phyloP scores from a whole-genome alignment of 331 rosid genomes.

The Prunus yedoensis region DNA sequence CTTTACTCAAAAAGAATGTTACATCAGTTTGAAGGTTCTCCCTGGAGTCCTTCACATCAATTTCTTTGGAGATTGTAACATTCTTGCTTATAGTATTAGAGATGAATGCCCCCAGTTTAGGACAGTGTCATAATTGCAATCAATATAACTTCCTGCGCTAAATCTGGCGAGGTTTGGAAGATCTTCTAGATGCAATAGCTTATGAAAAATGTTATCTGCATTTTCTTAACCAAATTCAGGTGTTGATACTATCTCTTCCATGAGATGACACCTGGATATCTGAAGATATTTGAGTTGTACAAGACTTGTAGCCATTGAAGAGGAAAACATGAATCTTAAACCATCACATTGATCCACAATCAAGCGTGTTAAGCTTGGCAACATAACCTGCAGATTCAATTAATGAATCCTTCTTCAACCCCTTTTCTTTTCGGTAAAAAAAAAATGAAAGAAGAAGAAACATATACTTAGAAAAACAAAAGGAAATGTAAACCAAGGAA shows the following conservation, averaged over 20 bases:
- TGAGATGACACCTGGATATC: not conserved
- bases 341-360: not conserved
- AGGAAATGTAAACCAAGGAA: not conserved
- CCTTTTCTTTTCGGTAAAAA: too few species aligned
- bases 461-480: too few species aligned
- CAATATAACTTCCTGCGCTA: not conserved
- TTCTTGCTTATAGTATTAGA: not conserved
- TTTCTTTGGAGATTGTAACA: not conserved
- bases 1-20: not conserved
- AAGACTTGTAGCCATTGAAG: slow-evolving; percentile 7
- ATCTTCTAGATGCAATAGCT: not conserved
- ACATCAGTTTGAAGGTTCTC: not conserved
- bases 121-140: not conserved
- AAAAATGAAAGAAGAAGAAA: not conserved
- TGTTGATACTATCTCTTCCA: slow-evolving; percentile 16
- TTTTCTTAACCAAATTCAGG: not conserved
- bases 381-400: too few species aligned
- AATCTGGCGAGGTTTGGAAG: slow-evolving; percentile 9
- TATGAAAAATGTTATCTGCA: not conserved
- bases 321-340: slow-evolving; percentile 2
- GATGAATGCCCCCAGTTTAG: not conserved
- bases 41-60: not conserved
- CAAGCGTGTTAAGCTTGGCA: too few species aligned
- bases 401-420: not conserved
- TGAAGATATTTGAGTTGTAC: slow-evolving; percentile 5